Conservation (phyloP, 108 stramenopile genomes). For the Nannochloropsis granulata region DNA sequence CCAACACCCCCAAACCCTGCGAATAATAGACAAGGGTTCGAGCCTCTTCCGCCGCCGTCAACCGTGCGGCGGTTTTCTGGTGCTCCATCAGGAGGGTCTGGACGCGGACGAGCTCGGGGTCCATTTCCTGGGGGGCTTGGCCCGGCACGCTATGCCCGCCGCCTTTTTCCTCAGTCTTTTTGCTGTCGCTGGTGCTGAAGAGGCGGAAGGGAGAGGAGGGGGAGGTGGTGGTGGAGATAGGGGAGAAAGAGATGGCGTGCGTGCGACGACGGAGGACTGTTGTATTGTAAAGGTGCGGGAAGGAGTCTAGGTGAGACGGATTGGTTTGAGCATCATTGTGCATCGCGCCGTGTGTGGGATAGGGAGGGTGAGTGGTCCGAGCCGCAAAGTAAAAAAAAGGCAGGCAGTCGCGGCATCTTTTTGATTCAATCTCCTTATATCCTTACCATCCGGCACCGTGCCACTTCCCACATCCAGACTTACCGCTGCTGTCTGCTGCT, state of each 20-base stretch:
- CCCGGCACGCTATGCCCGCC: neutral
- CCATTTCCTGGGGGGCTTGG: neutral
- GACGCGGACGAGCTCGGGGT: neutral
- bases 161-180: neutral
- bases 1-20: slow-evolving; percentile 35
- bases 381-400: no score
- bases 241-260: no score
- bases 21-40: slow-evolving; percentile 30
- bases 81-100: slow-evolving; percentile 5
- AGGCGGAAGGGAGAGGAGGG: neutral
- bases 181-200: neutral
- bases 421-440: no score
- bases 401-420: no score
- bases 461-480: neutral
- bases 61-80: slow-evolving; percentile 27
- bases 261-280: no score
- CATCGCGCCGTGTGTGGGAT: no score
- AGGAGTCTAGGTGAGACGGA: no score
- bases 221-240: neutral
- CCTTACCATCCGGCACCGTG: no score
- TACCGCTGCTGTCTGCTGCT: neutral
- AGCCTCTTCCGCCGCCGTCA: slow-evolving; percentile 31
- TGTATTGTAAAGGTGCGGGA: no score
- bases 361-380: no score
- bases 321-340: no score